Percentiles rank a stretch among this genome's conserved stretches.
Evolutionary conservation across 176 grass and related monocot genomes (phyloP).

Genomic region (Lolium multiflorum): DNA sequence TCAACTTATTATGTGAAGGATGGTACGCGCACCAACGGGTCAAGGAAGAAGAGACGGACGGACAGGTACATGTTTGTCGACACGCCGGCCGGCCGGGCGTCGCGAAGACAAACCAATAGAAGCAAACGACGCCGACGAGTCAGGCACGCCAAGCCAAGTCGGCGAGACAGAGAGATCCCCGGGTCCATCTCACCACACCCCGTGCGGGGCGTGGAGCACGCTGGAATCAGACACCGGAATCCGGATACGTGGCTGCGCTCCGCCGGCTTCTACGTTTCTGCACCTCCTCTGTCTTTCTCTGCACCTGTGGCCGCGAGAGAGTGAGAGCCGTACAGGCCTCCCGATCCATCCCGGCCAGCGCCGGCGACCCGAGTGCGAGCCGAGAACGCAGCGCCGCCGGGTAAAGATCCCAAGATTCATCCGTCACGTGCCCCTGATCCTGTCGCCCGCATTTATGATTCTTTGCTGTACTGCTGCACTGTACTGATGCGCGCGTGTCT

Average conservation of each 20-base stretch:
- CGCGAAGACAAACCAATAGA: constrained; percentile 27
- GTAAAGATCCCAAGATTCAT: constrained; percentile 1
- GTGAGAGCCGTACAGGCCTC: neutral
- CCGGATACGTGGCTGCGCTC: constrained; percentile 29
- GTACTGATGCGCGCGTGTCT: constrained; percentile 34
- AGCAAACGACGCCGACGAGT: neutral
- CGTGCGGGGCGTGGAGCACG: neutral
- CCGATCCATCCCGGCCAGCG: neutral
- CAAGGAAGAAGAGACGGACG: neutral
- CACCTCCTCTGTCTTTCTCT: neutral
- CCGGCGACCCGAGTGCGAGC: constrained; percentile 23
- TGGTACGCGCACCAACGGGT: too few species aligned
- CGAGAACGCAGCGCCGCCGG: neutral
- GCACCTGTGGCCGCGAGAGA: constrained; percentile 10
- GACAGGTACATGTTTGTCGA: neutral
- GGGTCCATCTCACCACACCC: constrained; percentile 1
- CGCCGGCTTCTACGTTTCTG: neutral
- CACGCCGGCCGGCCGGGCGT: neutral
- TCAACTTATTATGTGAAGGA: neutral
- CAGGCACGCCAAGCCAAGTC: neutral
- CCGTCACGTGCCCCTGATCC: neutral
- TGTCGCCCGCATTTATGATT: neutral
- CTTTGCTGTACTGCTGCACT: neutral
- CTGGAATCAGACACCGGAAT: constrained; percentile 12
- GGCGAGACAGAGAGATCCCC: neutral